Evolutionary conservation across 768 basidiomycete genomes (phyloP), one percentile per base, ranked within the genome.

Genomic region (Roridomyces roridus): DNA sequence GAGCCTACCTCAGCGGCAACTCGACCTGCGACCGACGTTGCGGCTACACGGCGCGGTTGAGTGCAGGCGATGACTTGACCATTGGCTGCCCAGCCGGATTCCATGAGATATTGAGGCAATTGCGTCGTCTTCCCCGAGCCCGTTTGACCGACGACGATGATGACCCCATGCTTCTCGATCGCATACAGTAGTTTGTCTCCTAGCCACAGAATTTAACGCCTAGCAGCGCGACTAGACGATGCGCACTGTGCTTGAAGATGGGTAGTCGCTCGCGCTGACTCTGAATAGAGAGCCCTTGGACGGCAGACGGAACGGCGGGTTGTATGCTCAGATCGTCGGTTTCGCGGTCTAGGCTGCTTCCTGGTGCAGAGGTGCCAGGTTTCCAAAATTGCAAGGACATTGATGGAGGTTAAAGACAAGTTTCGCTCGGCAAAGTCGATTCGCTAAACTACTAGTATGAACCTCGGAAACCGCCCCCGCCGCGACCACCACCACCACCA

Each of bases 91-190:
- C 95, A 96, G n/a, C 94, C 94, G 6, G 91, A 85, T 77, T 98
- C 94, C 55, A 89, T 79, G 15, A 98, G 83, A 73, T 92, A 99
- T 73, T 98, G 97, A 2, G 97, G 96, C 41, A 99, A 81, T 72
- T 99, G 96, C 61, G 96, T 99, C 7, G 95, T 96, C 76, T 99
- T 98, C 42, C 97, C 97, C 55, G 92, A 97, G 3, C 97, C 97
- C 0, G 97, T 98, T 67, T 98, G 92, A 9, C 92, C 96, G 9
- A 96, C 91, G 6, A 98, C 87, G 46, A 98, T 92, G 2, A 88
- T 81, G 9, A 95, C 89, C 5, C 89, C 89, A 67, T 89, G 82
- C 49, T 83, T 86, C 74, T 98, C 96, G 23, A 98, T 73, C 55
- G 88, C 87, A 66, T 92, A 91, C 8, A 98, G 73, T 3, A 98